phyloP scores from a whole-genome alignment of 345 rosid species.

The Bruguiera sexangula region DNA sequence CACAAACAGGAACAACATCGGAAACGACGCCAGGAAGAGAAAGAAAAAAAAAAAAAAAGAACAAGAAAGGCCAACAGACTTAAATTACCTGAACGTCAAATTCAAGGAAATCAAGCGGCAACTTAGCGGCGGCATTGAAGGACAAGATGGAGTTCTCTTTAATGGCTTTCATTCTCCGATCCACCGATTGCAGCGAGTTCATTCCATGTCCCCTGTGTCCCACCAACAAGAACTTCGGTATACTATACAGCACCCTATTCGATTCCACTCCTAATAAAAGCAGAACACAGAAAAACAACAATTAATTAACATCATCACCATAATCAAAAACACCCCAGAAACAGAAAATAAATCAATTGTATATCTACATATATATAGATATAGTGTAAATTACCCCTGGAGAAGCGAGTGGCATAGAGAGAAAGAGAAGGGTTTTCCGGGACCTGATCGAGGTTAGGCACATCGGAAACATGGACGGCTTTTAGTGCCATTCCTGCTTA shows the following conservation, averaged over 20 bases:
- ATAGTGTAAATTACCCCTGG: conserved; percentile 28
- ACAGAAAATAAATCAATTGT: background rate
- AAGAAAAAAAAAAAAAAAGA: background rate
- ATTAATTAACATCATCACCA: background rate
- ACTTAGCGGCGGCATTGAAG: conserved; percentile 70
- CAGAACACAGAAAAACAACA: background rate
- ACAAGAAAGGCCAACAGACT: background rate
- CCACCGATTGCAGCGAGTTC: conserved; percentile 61
- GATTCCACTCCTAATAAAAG: conserved; percentile 40
- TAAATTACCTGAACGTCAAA: conserved; percentile 95
- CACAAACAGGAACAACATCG: background rate
- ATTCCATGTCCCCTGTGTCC: conserved; percentile 96
- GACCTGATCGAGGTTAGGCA: conserved; percentile 66
- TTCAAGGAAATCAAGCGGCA: conserved; percentile 76
- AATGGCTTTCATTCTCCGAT: conserved; percentile 58
- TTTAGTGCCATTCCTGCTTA: conserved; percentile 56
- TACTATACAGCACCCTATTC: conserved; percentile 29
- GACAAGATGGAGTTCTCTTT: conserved; percentile 81
- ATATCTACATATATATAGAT: background rate
- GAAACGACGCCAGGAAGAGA: background rate
- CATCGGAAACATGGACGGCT: conserved; percentile 82
- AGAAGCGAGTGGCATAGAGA: conserved; percentile 34
- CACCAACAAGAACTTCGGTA: conserved; percentile 62
- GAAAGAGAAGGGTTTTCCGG: conserved; percentile 48
- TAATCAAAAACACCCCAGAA: background rate